Conservation (phyloP, 1,284 basidiomycete species). For the Prillingera fragicola region DNA sequence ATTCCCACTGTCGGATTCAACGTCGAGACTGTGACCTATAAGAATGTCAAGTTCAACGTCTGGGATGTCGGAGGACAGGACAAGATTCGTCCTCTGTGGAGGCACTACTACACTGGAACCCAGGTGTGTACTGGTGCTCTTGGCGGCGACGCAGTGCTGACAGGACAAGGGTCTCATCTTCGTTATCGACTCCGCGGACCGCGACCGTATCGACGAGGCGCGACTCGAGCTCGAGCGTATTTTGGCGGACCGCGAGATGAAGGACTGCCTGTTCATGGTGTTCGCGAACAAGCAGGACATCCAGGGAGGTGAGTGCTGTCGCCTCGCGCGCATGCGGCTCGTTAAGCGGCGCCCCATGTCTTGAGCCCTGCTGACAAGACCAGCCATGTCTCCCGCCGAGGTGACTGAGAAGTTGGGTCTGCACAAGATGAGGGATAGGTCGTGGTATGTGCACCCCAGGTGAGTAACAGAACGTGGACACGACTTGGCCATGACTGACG, state of each 20-base stretch:
- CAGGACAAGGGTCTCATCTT: slow-evolving; percentile 57
- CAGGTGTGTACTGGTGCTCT: slow-evolving; percentile 33
- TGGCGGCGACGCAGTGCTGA: slow-evolving; percentile 42
- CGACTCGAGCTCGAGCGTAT: slow-evolving; percentile 94
- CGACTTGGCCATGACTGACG: slow-evolving; percentile 1
- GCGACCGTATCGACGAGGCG: slow-evolving; percentile 93
- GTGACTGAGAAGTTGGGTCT: slow-evolving; percentile 96
- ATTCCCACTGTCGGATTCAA: slow-evolving; percentile 95
- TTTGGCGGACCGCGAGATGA: slow-evolving; percentile 96
- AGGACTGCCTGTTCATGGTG: slow-evolving; percentile 90
- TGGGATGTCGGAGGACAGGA: slow-evolving; percentile 99
- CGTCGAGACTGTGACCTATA: slow-evolving; percentile 99
- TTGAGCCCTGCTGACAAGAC: too few relatives aligned
- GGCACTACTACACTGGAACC: slow-evolving; percentile 79
- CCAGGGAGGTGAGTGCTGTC: slow-evolving; percentile 79
- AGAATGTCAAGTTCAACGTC: slow-evolving; percentile 99
- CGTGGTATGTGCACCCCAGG: slow-evolving; percentile 99
- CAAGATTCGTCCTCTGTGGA: slow-evolving; percentile 96
- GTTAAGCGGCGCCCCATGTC: too few relatives aligned
- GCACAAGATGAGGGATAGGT: slow-evolving; percentile 91
- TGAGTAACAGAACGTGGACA: slow-evolving; percentile 47
- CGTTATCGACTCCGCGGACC: slow-evolving; percentile 68
- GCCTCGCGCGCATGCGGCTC: too few relatives aligned
- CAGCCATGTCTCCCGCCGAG: slow-evolving; percentile 97
- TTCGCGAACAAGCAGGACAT: slow-evolving; percentile 99